Evolutionary conservation across 805 yeast species (phyloP), one percentile per base, ranked within the genome.

Genomic region (Babjeviella inositovora): DNA sequence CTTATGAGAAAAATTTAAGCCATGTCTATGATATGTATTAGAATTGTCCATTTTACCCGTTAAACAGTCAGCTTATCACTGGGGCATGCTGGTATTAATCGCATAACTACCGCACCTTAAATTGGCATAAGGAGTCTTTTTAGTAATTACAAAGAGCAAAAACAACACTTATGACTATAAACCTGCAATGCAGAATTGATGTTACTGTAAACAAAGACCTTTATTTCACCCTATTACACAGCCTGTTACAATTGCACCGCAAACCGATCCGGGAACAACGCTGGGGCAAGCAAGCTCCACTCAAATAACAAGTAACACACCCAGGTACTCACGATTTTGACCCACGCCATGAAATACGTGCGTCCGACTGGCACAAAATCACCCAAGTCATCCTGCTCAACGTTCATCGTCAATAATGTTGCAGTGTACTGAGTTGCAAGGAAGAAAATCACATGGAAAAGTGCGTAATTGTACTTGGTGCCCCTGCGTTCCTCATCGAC

Each of bases 361-460:
- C 98, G 61, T 0, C 99, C 99, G 6, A 90, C 97, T 0, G 98
- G 98, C 7, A 82, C 72, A 39, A 90, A 90, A 29, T 82, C 90
- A 3, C 93, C 94, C 25, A 68, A 63, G 30, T 73, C 76, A 37
- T 76, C 90, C 28, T 69, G 72, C 23, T 79, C 71, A 16, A 90
- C 96, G 39, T 85, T 87, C 49, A 87, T 79, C 0, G 98, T 90
- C 26, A 90, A 58, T 29, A 90, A 57, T 1, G 95, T 82, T 1
- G 97, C 95, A 20, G 85, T 84, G 67, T 93, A 92, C 46, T 87
- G 97, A 2, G 98, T 87, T 1, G 98, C 98, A 30, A 90, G 56
- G 44, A 90, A 72, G 58, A 90, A 90, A 14, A 90, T 80, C 15
- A 87, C 43, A 45, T 90, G 98, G 60, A 90, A 90, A 22, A 87